These are phyloP conservation scores for Russula emetica DNA, from an alignment of 768 basidiomycete genomes.

Conservation along the genomic window DNA sequence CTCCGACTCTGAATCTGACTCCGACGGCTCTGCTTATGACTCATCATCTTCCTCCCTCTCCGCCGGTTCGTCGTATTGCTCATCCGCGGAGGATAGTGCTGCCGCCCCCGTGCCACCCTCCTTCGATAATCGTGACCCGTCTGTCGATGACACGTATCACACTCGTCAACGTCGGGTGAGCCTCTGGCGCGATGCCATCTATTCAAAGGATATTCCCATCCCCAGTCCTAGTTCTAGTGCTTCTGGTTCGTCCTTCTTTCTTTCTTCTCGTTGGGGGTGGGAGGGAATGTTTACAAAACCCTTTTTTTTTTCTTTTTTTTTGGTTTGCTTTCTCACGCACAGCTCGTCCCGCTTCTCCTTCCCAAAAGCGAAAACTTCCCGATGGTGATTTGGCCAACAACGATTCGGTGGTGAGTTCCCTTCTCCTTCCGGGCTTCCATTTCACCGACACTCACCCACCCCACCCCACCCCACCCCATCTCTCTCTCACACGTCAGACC, in stretches of 20 bases:
- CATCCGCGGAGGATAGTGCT: constrained; percentile 46
- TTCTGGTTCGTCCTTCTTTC: constrained; percentile 14
- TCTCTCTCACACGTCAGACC: constrained; percentile 1
- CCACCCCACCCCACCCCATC: too few species aligned
- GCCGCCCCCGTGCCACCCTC: constrained; percentile 24
- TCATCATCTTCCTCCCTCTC: constrained; percentile 43
- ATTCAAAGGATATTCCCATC: constrained; percentile 37
- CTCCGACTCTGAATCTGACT: constrained; percentile 24
- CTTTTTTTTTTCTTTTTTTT: too few species aligned
- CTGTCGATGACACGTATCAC: constrained; percentile 48
- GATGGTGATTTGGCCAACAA: constrained; percentile 19
- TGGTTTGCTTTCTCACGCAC: constrained; percentile 5
- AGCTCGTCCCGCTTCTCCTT: constrained; percentile 18
- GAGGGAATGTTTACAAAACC: too few species aligned
- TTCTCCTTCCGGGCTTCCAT: constrained; percentile 7
- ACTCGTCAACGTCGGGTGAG: constrained; percentile 62
- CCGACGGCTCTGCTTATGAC: constrained; percentile 35
- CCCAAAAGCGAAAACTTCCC: constrained; percentile 26
- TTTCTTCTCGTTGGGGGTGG: neutral
- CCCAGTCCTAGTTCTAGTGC: neutral
- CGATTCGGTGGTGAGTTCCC: constrained; percentile 19
- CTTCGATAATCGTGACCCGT: constrained; percentile 25
- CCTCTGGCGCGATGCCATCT: constrained; percentile 60
- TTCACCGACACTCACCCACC: constrained; percentile 15
- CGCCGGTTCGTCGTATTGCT: constrained; percentile 66